These are phyloP conservation scores for Kodamaea fukazawae DNA, from an alignment of 805 yeast species.

Conservation along the genomic window DNA sequence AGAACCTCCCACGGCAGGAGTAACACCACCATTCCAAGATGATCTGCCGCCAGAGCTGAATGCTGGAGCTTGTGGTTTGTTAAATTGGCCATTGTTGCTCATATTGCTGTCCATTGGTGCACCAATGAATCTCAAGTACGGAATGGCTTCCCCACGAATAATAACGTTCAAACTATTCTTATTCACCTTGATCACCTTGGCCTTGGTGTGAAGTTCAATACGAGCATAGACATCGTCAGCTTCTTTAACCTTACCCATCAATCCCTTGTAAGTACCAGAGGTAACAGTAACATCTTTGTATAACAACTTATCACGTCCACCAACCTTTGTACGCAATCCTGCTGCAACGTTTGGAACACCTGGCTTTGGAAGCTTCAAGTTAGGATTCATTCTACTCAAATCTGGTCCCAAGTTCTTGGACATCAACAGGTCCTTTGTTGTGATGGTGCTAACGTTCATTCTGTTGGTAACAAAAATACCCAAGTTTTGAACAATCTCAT, in stretches of 20 bases:
- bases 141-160: constrained; percentile 66
- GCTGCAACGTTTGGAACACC: constrained; percentile 36
- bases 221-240: constrained; percentile 90
- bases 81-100: constrained; percentile 9
- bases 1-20: constrained; percentile 33
- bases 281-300: constrained; percentile 83
- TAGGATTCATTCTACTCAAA: constrained; percentile 85
- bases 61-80: constrained; percentile 28
- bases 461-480: constrained; percentile 87
- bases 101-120: constrained; percentile 20
- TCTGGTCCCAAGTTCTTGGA: constrained; percentile 60
- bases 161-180: constrained; percentile 73
- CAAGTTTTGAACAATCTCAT: constrained; percentile 75
- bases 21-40: constrained; percentile 46
- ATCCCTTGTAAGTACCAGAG: constrained; percentile 92
- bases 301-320: constrained; percentile 79
- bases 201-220: constrained; percentile 89
- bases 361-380: constrained; percentile 58
- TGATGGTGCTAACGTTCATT: constrained; percentile 73
- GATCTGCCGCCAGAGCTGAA: constrained; percentile 48
- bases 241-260: constrained; percentile 89
- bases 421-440: constrained; percentile 73
- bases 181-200: constrained; percentile 80
- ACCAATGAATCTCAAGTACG: constrained; percentile 77
- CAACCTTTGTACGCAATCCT: constrained; percentile 47